These are phyloP conservation scores for Naganishia albida DNA, from an alignment of 1,284 basidiomycete species.

Conservation along the genomic window DNA sequence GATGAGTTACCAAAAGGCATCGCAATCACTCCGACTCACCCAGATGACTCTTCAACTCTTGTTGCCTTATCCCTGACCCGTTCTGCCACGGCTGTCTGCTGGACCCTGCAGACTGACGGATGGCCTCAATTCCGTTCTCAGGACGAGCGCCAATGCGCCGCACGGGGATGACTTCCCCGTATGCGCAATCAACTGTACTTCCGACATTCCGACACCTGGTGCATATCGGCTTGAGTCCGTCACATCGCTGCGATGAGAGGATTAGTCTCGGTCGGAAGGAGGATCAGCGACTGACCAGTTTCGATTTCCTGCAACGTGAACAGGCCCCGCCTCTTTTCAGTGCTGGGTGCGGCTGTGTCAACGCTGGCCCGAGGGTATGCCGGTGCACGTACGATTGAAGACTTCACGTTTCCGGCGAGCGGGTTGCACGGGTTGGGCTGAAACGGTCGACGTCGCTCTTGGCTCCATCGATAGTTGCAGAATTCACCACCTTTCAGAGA, in stretches of 20 bases:
- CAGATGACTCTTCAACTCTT: too few species aligned
- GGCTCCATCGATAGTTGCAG: too few species aligned
- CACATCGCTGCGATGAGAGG: constrained; percentile 10
- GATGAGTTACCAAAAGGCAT: too few species aligned
- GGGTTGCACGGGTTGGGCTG: background rate
- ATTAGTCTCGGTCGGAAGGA: background rate
- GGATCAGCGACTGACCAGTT: background rate
- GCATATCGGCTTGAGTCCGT: constrained; percentile 17
- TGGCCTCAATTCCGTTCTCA: background rate
- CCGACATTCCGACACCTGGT: background rate
- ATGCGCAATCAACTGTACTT: background rate
- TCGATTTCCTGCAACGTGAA: constrained; percentile 17
- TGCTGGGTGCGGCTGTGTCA: background rate
- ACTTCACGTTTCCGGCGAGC: constrained; percentile 18
- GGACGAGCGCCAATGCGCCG: background rate
- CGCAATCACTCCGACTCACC: too few species aligned
- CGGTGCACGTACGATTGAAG: constrained; percentile 11
- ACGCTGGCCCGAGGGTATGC: too few species aligned
- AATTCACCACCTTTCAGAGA: too few species aligned
- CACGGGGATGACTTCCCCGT: background rate
- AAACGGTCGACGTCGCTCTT: background rate
- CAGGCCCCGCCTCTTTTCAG: constrained; percentile 20
- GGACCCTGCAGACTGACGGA: too few species aligned
- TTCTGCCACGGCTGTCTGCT: too few species aligned
- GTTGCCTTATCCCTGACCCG: too few species aligned